phyloP scores from a whole-genome alignment of 78 protist species.

The Speleostelium caveatum region DNA sequence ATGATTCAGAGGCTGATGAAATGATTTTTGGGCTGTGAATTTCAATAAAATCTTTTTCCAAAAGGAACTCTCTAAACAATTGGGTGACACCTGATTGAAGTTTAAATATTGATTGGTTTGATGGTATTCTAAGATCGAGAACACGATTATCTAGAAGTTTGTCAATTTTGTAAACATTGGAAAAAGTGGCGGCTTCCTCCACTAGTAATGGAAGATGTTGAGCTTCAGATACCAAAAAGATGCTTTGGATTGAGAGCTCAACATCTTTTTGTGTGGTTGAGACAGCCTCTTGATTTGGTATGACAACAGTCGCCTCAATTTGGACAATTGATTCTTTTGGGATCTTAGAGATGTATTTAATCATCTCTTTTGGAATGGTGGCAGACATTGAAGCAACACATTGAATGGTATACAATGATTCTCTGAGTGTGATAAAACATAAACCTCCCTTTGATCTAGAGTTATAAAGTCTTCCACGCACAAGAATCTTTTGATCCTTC shows the following conservation, averaged over 20 bases:
- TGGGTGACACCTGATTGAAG: constrained; percentile 88
- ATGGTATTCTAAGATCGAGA: constrained; percentile 95
- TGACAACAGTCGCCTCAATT: constrained; percentile 82
- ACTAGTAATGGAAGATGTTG: constrained; percentile 86
- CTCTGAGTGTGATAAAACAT: constrained; percentile 91
- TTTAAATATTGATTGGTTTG: constrained; percentile 95
- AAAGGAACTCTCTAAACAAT: constrained; percentile 86
- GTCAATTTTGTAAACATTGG: constrained; percentile 81
- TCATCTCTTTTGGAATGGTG: constrained; percentile 65
- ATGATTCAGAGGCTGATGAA: constrained; percentile 95
- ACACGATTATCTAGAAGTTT: constrained; percentile 92
- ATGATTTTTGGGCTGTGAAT: constrained; percentile 99
- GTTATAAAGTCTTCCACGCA: constrained; percentile 42
- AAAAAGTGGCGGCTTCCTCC: constrained; percentile 80
- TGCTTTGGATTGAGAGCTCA: constrained; percentile 85
- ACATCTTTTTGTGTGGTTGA: constrained; percentile 86
- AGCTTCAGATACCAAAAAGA: constrained; percentile 76
- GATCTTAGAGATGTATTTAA: constrained; percentile 79
- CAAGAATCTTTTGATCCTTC: constrained; percentile 37
- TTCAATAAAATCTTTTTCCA: constrained; percentile 89
- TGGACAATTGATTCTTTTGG: constrained; percentile 94
- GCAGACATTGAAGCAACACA: constrained; percentile 67
- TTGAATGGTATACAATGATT: constrained; percentile 87
- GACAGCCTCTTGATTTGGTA: constrained; percentile 67
- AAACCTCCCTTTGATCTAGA: constrained; percentile 56